A percentile compares a stretch with the other conserved stretches of the same genome.
phyloP scores from a whole-genome alignment of 371 early-diverging fungal species.

The Saksenaea vasiformis region DNA sequence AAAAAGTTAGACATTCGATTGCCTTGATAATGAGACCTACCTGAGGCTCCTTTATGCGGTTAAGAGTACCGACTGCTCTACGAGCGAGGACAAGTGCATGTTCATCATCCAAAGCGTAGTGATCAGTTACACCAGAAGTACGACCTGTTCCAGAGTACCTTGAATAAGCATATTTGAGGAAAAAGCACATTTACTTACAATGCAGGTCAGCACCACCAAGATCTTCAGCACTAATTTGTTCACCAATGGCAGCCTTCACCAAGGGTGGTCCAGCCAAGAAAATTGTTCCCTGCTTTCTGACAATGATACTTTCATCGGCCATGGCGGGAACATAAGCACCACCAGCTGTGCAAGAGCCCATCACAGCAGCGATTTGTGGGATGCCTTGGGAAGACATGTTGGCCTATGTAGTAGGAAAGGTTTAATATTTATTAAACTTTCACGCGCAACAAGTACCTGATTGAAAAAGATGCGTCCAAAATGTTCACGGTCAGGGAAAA shows the following conservation, averaged over 20 bases:
- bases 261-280: slow-evolving; percentile 97
- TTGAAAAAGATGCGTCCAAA: slow-evolving; percentile 98
- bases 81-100: slow-evolving; percentile 92
- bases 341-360: slow-evolving; percentile 98
- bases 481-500: slow-evolving; percentile 97
- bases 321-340: slow-evolving; percentile 99
- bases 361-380: slow-evolving; percentile 95
- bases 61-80: slow-evolving; percentile 83
- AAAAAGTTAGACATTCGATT: background rate
- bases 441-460: slow-evolving; percentile 48
- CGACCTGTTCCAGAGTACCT: slow-evolving; percentile 38
- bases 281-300: slow-evolving; percentile 95
- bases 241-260: slow-evolving; percentile 97
- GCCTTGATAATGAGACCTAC: slow-evolving; percentile 21
- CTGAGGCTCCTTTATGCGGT: slow-evolving; percentile 71
- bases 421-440: background rate
- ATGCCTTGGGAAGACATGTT: slow-evolving; percentile 90
- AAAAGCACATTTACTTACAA: slow-evolving; percentile 56
- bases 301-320: slow-evolving; percentile 98
- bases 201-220: slow-evolving; percentile 98
- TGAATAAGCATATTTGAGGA: background rate
- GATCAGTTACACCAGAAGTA: slow-evolving; percentile 95
- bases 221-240: slow-evolving; percentile 92
- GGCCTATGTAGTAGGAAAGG: slow-evolving; percentile 14
- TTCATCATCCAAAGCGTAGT: slow-evolving; percentile 89